These are phyloP conservation scores for Schwanniomyces sp. DNA, from an alignment of 805 yeast genomes.

Conservation along the genomic window DNA sequence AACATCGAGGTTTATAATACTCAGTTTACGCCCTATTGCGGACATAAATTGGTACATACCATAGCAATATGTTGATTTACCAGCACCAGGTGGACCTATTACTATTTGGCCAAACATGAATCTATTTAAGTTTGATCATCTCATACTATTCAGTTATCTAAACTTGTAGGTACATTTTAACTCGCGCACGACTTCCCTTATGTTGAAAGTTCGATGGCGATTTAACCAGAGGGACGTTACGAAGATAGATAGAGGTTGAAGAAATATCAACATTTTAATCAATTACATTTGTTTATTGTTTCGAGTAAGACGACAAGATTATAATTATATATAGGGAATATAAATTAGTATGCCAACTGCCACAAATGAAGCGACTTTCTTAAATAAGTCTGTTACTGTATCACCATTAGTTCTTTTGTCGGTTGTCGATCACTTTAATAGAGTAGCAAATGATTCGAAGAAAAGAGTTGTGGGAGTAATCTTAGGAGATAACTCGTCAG, in stretches of 20 bases:
- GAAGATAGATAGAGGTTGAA: background rate
- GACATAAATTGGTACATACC: slow-evolving; percentile 91
- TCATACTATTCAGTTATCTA: background rate
- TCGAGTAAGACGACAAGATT: background rate
- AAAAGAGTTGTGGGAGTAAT: slow-evolving; percentile 94
- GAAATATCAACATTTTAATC: background rate
- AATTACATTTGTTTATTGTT: background rate
- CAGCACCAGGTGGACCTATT: slow-evolving; percentile 98
- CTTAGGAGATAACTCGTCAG: slow-evolving; percentile 71
- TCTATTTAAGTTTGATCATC: background rate
- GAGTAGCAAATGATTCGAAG: slow-evolving; percentile 68
- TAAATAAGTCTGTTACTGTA: slow-evolving; percentile 69
- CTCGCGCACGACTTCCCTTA: background rate
- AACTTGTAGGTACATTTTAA: background rate
- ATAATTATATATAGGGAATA: background rate
- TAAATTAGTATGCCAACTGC: slow-evolving; percentile 18
- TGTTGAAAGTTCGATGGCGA: slow-evolving; percentile 1
- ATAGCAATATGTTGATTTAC: slow-evolving; percentile 91
- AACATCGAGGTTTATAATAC: slow-evolving; percentile 89
- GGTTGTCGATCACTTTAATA: slow-evolving; percentile 91
- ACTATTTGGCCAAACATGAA: slow-evolving; percentile 81
- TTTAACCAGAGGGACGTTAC: background rate
- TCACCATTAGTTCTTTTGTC: slow-evolving; percentile 94
- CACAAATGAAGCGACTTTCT: slow-evolving; percentile 38
- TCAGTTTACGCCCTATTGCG: slow-evolving; percentile 88